Conservation (phyloP, 257 asterid species). For the Solanum lignicaule region DNA sequence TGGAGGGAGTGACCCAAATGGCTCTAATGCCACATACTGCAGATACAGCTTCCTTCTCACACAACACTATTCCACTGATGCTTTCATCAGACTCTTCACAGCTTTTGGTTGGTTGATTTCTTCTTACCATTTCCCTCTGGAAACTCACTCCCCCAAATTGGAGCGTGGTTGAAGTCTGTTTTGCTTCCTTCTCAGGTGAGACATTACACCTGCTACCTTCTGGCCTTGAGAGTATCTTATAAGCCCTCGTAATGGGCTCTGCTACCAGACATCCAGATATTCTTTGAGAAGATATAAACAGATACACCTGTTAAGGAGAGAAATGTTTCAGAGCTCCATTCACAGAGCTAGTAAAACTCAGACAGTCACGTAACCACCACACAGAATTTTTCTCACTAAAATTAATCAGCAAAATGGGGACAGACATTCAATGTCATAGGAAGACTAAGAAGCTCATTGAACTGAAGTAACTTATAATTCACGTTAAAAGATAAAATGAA, state of each 20-base stretch:
- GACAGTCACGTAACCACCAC: background rate
- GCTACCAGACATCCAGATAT: conserved; percentile 59
- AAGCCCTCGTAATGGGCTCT: conserved; percentile 55
- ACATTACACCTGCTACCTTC: background rate
- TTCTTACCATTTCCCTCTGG: conserved; percentile 49
- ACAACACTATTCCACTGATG: conserved; percentile 38
- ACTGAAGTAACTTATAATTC: background rate
- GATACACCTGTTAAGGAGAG: conserved; percentile 42
- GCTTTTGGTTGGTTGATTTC: conserved; percentile 11
- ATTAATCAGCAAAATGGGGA: background rate
- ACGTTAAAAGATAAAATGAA: background rate
- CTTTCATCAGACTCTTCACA: conserved; percentile 17
- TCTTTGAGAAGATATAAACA: conserved; percentile 53
- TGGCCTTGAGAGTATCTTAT: conserved; percentile 33
- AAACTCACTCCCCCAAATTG: conserved; percentile 67
- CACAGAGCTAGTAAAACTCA: background rate
- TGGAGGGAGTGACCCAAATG: conserved; percentile 78
- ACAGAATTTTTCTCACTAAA: background rate
- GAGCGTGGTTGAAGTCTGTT: conserved; percentile 26
- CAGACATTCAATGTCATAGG: background rate
- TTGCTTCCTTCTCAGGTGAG: conserved; percentile 17
- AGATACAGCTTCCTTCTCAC: conserved; percentile 39
- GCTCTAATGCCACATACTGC: conserved; percentile 82
- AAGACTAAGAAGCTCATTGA: background rate
- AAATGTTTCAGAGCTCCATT: background rate